Percentiles rank a stretch among this genome's conserved stretches.
Conservation (phyloP, 331 rosid species). For the Quercus phellos region DNA sequence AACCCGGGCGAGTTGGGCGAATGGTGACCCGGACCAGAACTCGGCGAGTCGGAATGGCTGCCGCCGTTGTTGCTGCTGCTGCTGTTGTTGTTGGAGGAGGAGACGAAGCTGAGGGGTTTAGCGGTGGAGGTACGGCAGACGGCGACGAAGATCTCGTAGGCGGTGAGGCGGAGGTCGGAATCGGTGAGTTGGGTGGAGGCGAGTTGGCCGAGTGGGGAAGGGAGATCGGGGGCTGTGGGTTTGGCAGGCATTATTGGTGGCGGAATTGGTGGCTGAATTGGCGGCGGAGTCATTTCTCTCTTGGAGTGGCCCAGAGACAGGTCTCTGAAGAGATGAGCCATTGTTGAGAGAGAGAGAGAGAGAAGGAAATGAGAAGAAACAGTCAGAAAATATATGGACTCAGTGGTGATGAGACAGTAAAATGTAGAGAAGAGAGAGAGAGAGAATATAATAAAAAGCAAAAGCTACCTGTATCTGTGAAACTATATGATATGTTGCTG, state of each 20-base stretch:
- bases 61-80: no score
- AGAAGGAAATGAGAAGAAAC: not conserved
- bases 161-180: slow-evolving; percentile 73
- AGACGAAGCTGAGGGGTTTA: slow-evolving; percentile 46
- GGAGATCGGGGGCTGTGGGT: slow-evolving; percentile 46
- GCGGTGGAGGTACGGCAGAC: slow-evolving; percentile 90
- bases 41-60: slow-evolving; percentile 43
- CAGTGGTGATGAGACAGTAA: not conserved
- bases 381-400: no score
- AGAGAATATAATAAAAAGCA: slow-evolving; percentile 6
- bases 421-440: not conserved
- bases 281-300: slow-evolving; percentile 54
- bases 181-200: slow-evolving; percentile 56
- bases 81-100: slow-evolving; percentile 14
- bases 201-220: slow-evolving; percentile 86
- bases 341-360: slow-evolving; percentile 23
- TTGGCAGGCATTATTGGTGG: slow-evolving; percentile 18
- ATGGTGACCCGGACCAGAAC: slow-evolving; percentile 28
- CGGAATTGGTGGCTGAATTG: slow-evolving; percentile 20
- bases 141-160: slow-evolving; percentile 98
- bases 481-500: not conserved
- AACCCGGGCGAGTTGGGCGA: slow-evolving; percentile 45
- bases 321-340: slow-evolving; percentile 94
- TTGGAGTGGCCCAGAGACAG: slow-evolving; percentile 84
- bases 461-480: not conserved